Percentiles rank a stretch among this genome's conserved stretches.
These are phyloP conservation scores for Furcasterigmium sp. DNA, from an alignment of 2,329 filamentous ascomycete genomes.

Conservation along the genomic window DNA sequence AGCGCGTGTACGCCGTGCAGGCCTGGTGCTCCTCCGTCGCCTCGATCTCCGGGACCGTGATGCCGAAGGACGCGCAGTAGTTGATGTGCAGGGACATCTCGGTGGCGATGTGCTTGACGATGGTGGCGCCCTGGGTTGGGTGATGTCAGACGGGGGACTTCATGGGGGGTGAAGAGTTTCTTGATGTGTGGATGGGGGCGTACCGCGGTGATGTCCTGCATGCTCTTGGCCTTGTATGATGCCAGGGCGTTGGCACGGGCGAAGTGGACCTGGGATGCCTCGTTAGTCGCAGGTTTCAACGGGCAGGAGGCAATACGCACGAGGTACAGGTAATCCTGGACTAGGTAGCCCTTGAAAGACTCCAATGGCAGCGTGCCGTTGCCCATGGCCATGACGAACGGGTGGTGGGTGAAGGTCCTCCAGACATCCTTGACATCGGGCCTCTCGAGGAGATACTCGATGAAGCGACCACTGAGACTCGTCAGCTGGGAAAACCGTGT, in stretches of 20 bases:
- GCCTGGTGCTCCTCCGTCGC: slow-evolving; percentile 69
- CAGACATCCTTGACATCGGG: slow-evolving; percentile 70
- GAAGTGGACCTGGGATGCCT: slow-evolving; percentile 64
- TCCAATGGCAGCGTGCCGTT: slow-evolving; percentile 68
- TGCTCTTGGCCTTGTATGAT: slow-evolving; percentile 74
- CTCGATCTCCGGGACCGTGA: slow-evolving; percentile 69
- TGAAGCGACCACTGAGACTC: slow-evolving; percentile 57
- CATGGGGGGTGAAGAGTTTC: slow-evolving; percentile 71
- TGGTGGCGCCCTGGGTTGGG: slow-evolving; percentile 49
- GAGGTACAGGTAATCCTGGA: slow-evolving; percentile 89
- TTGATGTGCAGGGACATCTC: slow-evolving; percentile 78
- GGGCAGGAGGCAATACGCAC: slow-evolving; percentile 35
- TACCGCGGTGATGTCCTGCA: slow-evolving; percentile 65
- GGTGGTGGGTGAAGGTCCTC: slow-evolving; percentile 72
- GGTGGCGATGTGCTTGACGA: slow-evolving; percentile 69
- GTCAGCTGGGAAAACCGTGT: background rate
- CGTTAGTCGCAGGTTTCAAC: background rate
- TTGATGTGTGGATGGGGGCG: slow-evolving; percentile 71
- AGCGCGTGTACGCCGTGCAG: slow-evolving; percentile 78
- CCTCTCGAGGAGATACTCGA: slow-evolving; percentile 76
- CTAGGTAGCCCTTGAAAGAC: slow-evolving; percentile 81
- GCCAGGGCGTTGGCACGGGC: slow-evolving; percentile 80
- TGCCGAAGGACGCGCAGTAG: slow-evolving; percentile 78
- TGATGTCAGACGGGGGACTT: too few relatives aligned
- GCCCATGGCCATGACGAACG: slow-evolving; percentile 74